Percentiles rank a stretch among this genome's conserved stretches.
Conservation (phyloP, 1,139 yeast genomes). For the Yamadazyma buinensis region DNA sequence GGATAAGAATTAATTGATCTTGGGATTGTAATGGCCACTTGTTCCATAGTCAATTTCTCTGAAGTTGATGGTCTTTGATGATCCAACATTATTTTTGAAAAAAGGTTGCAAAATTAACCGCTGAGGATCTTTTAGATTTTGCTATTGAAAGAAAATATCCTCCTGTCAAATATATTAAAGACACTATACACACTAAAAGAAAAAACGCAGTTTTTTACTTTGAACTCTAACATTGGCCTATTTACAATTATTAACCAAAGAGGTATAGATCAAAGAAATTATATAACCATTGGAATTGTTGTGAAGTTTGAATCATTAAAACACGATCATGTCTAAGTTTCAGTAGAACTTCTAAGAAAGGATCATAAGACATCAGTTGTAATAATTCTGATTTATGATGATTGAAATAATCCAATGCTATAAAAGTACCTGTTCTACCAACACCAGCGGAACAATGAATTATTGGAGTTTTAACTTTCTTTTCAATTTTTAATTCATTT, state of each 20-base stretch:
- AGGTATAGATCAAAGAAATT: constrained; percentile 18
- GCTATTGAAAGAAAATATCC: too few relatives aligned
- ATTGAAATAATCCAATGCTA: constrained; percentile 58
- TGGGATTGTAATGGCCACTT: too few relatives aligned
- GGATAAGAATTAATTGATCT: not conserved
- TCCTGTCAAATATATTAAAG: too few relatives aligned
- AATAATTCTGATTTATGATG: constrained; percentile 20
- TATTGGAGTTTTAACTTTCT: constrained; percentile 27
- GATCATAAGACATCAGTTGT: constrained; percentile 17
- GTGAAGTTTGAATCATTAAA: constrained; percentile 65
- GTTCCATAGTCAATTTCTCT: too few relatives aligned
- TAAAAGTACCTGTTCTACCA: constrained; percentile 78
- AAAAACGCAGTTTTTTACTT: not conserved
- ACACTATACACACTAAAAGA: too few relatives aligned
- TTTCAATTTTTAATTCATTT: constrained; percentile 8
- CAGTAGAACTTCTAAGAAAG: constrained; percentile 33
- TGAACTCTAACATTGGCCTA: not conserved
- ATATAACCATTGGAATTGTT: constrained; percentile 52
- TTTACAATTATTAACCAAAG: not conserved
- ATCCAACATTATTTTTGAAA: too few relatives aligned
- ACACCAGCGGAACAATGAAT: constrained; percentile 87
- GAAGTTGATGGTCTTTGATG: too few relatives aligned
- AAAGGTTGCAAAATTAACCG: constrained; percentile 7
- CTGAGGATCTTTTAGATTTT: not conserved
- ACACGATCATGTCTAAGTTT: constrained; percentile 51